Base-by-base conservation (phyloP, 1,139 yeast species). In the Geotrichum bryndzae region DNA sequence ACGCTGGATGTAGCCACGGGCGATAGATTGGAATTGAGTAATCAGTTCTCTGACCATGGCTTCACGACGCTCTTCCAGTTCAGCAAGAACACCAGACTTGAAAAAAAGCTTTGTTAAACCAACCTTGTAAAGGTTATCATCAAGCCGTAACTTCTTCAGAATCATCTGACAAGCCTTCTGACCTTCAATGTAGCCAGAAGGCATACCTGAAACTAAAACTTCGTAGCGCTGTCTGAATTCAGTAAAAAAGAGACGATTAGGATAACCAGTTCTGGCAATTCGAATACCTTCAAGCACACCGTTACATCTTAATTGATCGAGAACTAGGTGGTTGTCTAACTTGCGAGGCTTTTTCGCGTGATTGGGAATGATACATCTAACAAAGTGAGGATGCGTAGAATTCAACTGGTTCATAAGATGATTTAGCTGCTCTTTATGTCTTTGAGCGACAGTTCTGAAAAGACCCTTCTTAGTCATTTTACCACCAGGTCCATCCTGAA, bases 201-300 rank as follows among this genome's bases (percentile, higher is more conserved):
- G 79, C 70, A 70, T 68, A 56, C 76, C 81, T 33, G 77, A 74
- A 60, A 81, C 82, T 51, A 95, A 77, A 29, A 92, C 83, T 41
- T 84, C 83, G 72, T 95, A 95, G 61, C 96, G 80, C 59, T 78
- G 81, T 63, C 83, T 84, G 74, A 95, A 94, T 61, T 90, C 96
- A 54, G 85, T 83, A 73, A 92, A 94, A 56, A 87, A 83, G 72
- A 94, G 83, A 67, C 97, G 83, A 74, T 95, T 95, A 1, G 99
- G 99, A 72, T 88, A 95, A 2, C 99, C 99, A 18, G 97, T 92
- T 67, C 99, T 82, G 0, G 98, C 96, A 66, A 95, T 94, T 74
- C 99, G 82, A 53, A 95, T 95, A 66, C 99, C 99, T 78, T 95
- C 99, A 58, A 95, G 77, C 15, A 95, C 99, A 81, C 99, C 99